Percentiles rank a stretch among this genome's conserved stretches.
Evolutionary conservation across 108 stramenopile genomes (phyloP).

Genomic region (Parmales sp.): DNA sequence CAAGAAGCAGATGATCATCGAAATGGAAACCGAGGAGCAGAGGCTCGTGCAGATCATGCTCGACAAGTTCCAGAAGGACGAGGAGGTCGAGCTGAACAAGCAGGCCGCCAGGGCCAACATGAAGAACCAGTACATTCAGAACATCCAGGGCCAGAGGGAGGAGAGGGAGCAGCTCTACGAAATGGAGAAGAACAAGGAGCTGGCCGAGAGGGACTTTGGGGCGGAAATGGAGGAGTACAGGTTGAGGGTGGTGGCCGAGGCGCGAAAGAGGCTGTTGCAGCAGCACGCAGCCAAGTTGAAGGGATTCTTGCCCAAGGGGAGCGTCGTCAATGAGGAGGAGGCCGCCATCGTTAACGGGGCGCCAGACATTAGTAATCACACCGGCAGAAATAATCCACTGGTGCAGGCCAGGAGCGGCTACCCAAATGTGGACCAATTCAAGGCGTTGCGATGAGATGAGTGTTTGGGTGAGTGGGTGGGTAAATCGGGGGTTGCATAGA

Average conservation of each 20-base stretch:
- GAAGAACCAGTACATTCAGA: constrained; percentile 35
- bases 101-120: constrained; percentile 21
- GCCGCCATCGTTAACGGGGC: background rate
- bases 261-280: constrained; percentile 34
- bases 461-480: background rate
- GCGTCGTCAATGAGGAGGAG: background rate
- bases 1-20: constrained; percentile 40
- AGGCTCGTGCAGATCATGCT: constrained; percentile 47
- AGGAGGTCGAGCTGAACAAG: constrained; percentile 32
- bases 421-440: background rate
- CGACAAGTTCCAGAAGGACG: constrained; percentile 48
- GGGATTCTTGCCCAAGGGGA: constrained; percentile 41
- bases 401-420: constrained; percentile 2
- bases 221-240: constrained; percentile 39
- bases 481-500: background rate
- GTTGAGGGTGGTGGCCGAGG: constrained; percentile 40
- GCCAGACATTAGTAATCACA: background rate
- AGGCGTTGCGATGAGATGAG: background rate
- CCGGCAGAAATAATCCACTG: background rate
- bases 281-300: constrained; percentile 41
- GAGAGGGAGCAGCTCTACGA: constrained; percentile 29
- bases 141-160: constrained; percentile 32
- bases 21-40: constrained; percentile 47
- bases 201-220: constrained; percentile 19
- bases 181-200: constrained; percentile 34